Evolutionary conservation across 2,329 filamentous ascomycete species (phyloP).

Genomic region (Clonostachys sp.): DNA sequence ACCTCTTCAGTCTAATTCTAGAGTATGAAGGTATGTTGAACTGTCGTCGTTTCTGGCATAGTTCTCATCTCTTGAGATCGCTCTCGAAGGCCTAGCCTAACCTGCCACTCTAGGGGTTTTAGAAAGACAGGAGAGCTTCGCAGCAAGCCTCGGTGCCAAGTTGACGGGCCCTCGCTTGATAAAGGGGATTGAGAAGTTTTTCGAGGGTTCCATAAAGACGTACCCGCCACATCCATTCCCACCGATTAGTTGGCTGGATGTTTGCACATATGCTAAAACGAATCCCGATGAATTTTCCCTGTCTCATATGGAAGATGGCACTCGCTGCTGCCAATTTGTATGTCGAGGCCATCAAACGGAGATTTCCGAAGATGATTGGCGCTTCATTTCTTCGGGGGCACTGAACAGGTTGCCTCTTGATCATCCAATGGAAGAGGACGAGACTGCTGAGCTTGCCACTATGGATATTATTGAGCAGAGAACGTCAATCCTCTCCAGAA

Average conservation of each 20-base stretch:
- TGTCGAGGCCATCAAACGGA: conserved; percentile 78
- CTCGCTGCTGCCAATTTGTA: conserved; percentile 74
- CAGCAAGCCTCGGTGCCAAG: conserved; percentile 78
- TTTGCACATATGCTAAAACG: conserved; percentile 77
- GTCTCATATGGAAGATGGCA: conserved; percentile 62
- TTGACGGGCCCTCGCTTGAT: conserved; percentile 78
- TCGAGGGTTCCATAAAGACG: conserved; percentile 70
- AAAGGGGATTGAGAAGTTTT: conserved; percentile 80
- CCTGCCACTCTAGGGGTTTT: conserved; percentile 54
- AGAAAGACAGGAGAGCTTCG: conserved; percentile 81
- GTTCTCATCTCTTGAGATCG: neutral
- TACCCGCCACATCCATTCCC: conserved; percentile 48
- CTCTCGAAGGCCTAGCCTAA: conserved; percentile 6
- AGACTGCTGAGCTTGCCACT: conserved; percentile 78
- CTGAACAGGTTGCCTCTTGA: conserved; percentile 75
- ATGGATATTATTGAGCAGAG: conserved; percentile 80
- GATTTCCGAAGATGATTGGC: conserved; percentile 83
- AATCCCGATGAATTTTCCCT: conserved; percentile 76
- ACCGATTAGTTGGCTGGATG: conserved; percentile 75
- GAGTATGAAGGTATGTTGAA: conserved; percentile 64
- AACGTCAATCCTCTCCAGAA: conserved; percentile 70
- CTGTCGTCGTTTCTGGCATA: neutral
- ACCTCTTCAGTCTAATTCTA: conserved; percentile 66
- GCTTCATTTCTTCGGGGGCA: conserved; percentile 77
- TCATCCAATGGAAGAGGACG: conserved; percentile 79